Evolutionary conservation across 2,329 filamentous ascomycete species (phyloP).

Genomic region (Botrytis porri): DNA sequence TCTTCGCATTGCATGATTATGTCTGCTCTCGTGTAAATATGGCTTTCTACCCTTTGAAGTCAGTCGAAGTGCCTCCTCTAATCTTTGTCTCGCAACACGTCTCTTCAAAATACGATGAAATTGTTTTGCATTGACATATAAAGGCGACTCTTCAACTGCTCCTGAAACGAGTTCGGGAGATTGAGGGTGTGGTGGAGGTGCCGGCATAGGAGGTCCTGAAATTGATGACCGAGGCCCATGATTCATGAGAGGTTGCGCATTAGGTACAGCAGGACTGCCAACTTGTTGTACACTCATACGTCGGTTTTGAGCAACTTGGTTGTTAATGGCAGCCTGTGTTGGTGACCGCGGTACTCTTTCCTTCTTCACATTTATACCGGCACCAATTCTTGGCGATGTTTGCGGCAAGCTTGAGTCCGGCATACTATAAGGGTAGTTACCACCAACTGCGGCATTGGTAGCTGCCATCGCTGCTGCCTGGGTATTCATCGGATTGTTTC

Average conservation of each 20-base stretch:
- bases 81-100: conserved; percentile 84
- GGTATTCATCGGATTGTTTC: conserved; percentile 64
- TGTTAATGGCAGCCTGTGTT: conserved; percentile 58
- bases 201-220: conserved; percentile 60
- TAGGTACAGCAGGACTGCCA: conserved; percentile 70
- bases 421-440: conserved; percentile 69
- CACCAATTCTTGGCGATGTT: conserved; percentile 74
- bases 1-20: conserved; percentile 96
- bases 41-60: conserved; percentile 96
- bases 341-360: conserved; percentile 77
- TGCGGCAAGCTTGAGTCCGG: conserved; percentile 66
- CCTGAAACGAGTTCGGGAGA: conserved; percentile 75
- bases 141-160: conserved; percentile 80
- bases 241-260: conserved; percentile 72
- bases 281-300: conserved; percentile 66
- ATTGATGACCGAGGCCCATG: conserved; percentile 56
- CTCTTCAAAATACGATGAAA: conserved; percentile 97
- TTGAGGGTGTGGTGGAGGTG: conserved; percentile 60
- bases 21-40: conserved; percentile 93
- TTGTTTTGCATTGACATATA: conserved; percentile 98
- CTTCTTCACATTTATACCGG: conserved; percentile 59
- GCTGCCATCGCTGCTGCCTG: conserved; percentile 90
- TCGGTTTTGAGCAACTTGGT: conserved; percentile 57
- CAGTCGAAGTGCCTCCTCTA: conserved; percentile 87
- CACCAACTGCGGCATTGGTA: conserved; percentile 87